phyloP scores from a whole-genome alignment of 2,329 filamentous ascomycete species.

The Aspergillus persii region DNA sequence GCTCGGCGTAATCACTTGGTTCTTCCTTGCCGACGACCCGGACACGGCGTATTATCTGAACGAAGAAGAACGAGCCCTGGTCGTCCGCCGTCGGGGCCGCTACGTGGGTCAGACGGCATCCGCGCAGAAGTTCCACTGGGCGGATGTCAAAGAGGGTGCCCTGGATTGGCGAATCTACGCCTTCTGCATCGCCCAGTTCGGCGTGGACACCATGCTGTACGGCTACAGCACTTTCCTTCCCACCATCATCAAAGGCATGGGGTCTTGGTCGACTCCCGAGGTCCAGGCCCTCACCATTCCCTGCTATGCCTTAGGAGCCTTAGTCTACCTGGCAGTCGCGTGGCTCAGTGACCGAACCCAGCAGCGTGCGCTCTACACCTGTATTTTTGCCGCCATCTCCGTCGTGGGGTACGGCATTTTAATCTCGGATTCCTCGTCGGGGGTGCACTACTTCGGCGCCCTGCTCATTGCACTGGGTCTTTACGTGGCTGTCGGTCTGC shows the following conservation, averaged over 20 bases:
- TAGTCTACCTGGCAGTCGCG: constrained; percentile 65
- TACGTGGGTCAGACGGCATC: constrained; percentile 51
- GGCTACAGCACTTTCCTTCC: constrained; percentile 76
- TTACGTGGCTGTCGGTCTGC: constrained; percentile 60
- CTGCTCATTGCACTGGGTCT: constrained; percentile 73
- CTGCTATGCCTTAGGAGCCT: constrained; percentile 70
- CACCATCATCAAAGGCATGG: constrained; percentile 71
- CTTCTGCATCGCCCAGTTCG: constrained; percentile 69
- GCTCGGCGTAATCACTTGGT: constrained; percentile 55
- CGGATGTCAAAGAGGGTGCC: constrained; percentile 65
- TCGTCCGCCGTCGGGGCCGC: constrained; percentile 49
- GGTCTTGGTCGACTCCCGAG: constrained; percentile 60
- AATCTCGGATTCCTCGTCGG: constrained; percentile 58
- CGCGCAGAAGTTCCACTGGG: constrained; percentile 55
- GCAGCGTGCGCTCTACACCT: constrained; percentile 62
- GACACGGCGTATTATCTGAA: constrained; percentile 62
- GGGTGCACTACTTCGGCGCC: constrained; percentile 72
- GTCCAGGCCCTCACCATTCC: constrained; percentile 76
- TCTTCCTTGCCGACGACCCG: constrained; percentile 64
- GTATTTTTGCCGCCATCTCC: constrained; percentile 61
- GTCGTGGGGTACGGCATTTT: constrained; percentile 69
- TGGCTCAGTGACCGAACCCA: constrained; percentile 67
- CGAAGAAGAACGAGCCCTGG: constrained; percentile 59
- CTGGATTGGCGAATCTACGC: constrained; percentile 74
- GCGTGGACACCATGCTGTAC: constrained; percentile 73